A percentile compares a stretch with the other conserved stretches of the same genome.
Conservation (phyloP, 129 eudicot species). For the Mikania micrantha region DNA sequence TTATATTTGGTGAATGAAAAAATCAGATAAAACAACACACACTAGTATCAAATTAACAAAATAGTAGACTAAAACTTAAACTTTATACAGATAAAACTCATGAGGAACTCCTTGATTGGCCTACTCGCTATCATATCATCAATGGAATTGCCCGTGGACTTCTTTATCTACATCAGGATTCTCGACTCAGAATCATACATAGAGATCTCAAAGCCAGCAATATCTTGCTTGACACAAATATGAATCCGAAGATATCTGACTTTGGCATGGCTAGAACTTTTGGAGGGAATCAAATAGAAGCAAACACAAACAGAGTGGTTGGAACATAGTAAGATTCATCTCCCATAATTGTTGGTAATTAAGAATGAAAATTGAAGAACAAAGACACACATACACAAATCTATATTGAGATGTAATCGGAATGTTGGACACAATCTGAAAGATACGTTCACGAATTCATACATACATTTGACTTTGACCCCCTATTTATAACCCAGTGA, state of each 20-base stretch:
- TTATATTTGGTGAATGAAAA: not conserved
- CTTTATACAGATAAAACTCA: not conserved
- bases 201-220: constrained; percentile 42
- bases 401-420: no score
- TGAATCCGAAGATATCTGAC: constrained; percentile 45
- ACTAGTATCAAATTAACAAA: not conserved
- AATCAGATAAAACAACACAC: not conserved
- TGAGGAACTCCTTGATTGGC: not conserved
- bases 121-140: not conserved
- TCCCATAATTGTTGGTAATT: not conserved
- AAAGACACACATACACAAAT: no score
- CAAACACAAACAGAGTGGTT: no score
- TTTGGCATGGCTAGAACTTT: no score
- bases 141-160: constrained; percentile 27
- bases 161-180: constrained; percentile 34
- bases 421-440: no score
- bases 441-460: no score
- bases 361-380: no score
- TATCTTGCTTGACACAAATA: constrained; percentile 33
- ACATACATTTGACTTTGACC: no score
- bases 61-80: not conserved
- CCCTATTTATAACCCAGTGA: no score
- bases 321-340: constrained; percentile 41
- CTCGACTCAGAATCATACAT: constrained; percentile 37
- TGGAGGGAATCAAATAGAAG: no score